Conservation (phyloP, 306 rosid species). For the Cucumis hystrix region DNA sequence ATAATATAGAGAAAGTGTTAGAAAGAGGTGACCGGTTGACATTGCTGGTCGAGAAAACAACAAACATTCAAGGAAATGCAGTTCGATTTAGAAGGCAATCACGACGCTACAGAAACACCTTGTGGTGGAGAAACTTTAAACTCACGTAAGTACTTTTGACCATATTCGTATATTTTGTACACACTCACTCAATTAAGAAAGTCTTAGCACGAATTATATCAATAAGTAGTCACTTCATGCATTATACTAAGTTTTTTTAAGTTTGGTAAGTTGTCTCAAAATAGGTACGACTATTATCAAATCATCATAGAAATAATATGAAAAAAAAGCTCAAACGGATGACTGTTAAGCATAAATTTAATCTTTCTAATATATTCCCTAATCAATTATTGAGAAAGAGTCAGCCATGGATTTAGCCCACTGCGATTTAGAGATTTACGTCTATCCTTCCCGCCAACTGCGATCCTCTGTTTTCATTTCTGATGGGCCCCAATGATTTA, state of each 20-base stretch:
- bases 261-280: neutral
- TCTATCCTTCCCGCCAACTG: neutral
- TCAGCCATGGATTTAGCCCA: neutral
- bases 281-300: neutral
- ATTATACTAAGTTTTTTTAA: neutral
- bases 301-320: neutral
- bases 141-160: conserved; percentile 27
- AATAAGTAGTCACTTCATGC: neutral
- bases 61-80: conserved; percentile 57
- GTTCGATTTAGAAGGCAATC: conserved; percentile 67
- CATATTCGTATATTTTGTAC: neutral
- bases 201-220: neutral
- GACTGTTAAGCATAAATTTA: neutral
- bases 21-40: conserved; percentile 66
- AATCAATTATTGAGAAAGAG: neutral
- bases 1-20: conserved; percentile 63
- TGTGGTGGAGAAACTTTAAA: conserved; percentile 73
- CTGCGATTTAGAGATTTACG: neutral
- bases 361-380: neutral
- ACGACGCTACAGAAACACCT: conserved; percentile 50
- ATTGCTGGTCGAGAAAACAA: conserved; percentile 61
- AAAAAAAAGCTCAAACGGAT: neutral
- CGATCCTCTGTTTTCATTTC: neutral
- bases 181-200: neutral
- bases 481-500: neutral